Conservation (phyloP, 1,284 basidiomycete species). For the Marasmius fiardii region DNA sequence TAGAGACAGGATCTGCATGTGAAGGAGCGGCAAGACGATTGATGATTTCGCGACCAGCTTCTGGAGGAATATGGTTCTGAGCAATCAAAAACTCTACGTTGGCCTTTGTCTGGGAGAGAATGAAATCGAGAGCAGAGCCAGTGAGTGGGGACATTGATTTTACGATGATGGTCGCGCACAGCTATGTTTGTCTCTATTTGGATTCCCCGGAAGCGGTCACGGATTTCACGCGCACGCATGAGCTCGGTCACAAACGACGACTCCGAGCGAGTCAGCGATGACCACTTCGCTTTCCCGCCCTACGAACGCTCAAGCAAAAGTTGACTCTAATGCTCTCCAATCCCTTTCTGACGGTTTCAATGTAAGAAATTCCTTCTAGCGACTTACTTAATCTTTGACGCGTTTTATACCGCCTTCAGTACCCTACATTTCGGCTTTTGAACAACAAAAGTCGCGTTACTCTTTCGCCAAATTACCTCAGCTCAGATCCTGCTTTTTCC, state of each 20-base stretch:
- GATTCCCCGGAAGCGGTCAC: conserved; percentile 2
- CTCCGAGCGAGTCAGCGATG: conserved; percentile 18
- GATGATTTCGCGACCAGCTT: conserved; percentile 53
- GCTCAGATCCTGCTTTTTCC: conserved; percentile 33
- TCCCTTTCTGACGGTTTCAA: conserved; percentile 39
- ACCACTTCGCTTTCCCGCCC: conserved; percentile 33
- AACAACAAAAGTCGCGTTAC: conserved; percentile 60
- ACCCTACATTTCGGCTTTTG: conserved; percentile 39
- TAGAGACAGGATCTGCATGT: conserved; percentile 19
- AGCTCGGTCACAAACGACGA: background rate
- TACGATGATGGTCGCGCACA: background rate
- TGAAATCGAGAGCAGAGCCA: conserved; percentile 44
- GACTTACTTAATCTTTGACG: background rate
- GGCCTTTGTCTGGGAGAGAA: conserved; percentile 62
- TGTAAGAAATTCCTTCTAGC: conserved; percentile 24
- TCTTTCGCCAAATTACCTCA: conserved; percentile 49
- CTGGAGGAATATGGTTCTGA: conserved; percentile 53
- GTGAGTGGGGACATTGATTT: conserved; percentile 1
- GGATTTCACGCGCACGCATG: background rate
- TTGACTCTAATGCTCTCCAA: conserved; percentile 33
- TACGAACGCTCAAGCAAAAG: conserved; percentile 28
- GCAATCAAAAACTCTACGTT: conserved; percentile 63
- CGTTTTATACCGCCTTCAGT: conserved; percentile 21
- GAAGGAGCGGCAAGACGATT: conserved; percentile 41
- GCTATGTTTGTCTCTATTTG: background rate